phyloP scores from a whole-genome alignment of 2,329 filamentous ascomycete species.

The Claviceps citrina region DNA sequence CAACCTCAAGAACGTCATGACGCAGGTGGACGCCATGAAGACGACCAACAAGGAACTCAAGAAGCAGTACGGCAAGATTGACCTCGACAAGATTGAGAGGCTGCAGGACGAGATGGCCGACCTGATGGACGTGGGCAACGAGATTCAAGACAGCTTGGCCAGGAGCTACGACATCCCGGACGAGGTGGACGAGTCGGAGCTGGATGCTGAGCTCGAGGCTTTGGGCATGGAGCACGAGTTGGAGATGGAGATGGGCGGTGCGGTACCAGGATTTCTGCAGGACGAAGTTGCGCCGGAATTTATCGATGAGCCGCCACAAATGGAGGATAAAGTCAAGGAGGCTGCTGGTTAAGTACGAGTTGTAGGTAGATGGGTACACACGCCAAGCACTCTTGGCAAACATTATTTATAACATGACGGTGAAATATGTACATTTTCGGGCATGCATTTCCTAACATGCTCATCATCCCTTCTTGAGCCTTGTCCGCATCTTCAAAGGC shows the following conservation, averaged over 20 bases:
- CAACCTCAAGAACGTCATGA: conserved; percentile 97
- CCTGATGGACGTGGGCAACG: conserved; percentile 90
- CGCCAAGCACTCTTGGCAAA: too few species aligned
- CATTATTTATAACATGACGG: too few species aligned
- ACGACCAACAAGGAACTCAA: conserved; percentile 84
- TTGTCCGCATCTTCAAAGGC: too few species aligned
- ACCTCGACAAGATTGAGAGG: conserved; percentile 92
- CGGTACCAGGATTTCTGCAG: conserved; percentile 72
- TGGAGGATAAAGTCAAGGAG: conserved; percentile 64
- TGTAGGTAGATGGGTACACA: too few species aligned
- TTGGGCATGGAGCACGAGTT: conserved; percentile 87
- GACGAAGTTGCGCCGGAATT: conserved; percentile 80
- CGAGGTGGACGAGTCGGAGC: conserved; percentile 88
- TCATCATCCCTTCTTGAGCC: too few species aligned
- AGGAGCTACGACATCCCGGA: conserved; percentile 89
- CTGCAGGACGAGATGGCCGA: conserved; percentile 99
- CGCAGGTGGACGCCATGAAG: conserved; percentile 94
- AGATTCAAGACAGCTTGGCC: conserved; percentile 90
- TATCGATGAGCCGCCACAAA: conserved; percentile 75
- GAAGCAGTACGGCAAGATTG: conserved; percentile 92
- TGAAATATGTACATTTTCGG: too few species aligned
- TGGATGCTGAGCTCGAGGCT: conserved; percentile 92
- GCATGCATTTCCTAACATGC: too few species aligned
- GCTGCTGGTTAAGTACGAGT: conserved; percentile 37
- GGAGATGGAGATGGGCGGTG: conserved; percentile 49